Percentiles rank a stretch among this genome's conserved stretches.
Evolutionary conservation across 495 filamentous ascomycete genomes (phyloP).

Genomic region (Xylaria longipes): DNA sequence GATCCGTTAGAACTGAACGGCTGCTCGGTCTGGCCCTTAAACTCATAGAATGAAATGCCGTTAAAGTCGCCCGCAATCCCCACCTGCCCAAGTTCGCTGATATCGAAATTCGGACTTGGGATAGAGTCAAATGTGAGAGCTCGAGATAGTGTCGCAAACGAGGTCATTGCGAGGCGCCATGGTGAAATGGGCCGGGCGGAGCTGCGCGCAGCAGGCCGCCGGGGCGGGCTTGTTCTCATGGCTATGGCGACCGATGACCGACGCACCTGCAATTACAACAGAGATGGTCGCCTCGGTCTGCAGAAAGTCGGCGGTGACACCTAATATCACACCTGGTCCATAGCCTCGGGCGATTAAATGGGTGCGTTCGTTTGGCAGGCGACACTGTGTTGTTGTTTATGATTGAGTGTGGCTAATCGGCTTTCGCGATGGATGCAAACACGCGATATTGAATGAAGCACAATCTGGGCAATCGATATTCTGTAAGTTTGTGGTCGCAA

Average conservation of each 20-base stretch:
- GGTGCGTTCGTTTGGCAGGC: not conserved
- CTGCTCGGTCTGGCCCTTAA: conserved; percentile 75
- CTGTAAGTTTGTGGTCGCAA: not conserved
- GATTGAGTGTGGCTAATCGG: not conserved
- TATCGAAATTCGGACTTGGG: conserved; percentile 79
- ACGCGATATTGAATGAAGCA: not conserved
- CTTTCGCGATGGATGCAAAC: conserved; percentile 1
- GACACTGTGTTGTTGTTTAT: not conserved
- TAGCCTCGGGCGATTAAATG: conserved; percentile 23
- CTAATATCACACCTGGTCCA: conserved; percentile 26
- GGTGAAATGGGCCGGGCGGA: conserved; percentile 31
- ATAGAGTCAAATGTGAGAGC: conserved; percentile 75
- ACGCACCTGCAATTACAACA: conserved; percentile 21
- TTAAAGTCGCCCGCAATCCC: conserved; percentile 90
- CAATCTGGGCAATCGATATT: not conserved
- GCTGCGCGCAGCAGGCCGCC: conserved; percentile 45
- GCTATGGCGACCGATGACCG: conserved; percentile 30
- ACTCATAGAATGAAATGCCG: conserved; percentile 88
- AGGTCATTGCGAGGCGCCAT: conserved; percentile 47
- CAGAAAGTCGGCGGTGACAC: conserved; percentile 24
- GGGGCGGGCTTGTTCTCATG: conserved; percentile 49
- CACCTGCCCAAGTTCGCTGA: conserved; percentile 80
- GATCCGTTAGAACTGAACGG: conserved; percentile 73
- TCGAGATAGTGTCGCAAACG: conserved; percentile 53
- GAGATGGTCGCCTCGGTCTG: conserved; percentile 32